A percentile compares a stretch with the other conserved stretches of the same genome.
phyloP scores from a whole-genome alignment of 352 stramenopile genomes.

The Phytophthora kernoviae region DNA sequence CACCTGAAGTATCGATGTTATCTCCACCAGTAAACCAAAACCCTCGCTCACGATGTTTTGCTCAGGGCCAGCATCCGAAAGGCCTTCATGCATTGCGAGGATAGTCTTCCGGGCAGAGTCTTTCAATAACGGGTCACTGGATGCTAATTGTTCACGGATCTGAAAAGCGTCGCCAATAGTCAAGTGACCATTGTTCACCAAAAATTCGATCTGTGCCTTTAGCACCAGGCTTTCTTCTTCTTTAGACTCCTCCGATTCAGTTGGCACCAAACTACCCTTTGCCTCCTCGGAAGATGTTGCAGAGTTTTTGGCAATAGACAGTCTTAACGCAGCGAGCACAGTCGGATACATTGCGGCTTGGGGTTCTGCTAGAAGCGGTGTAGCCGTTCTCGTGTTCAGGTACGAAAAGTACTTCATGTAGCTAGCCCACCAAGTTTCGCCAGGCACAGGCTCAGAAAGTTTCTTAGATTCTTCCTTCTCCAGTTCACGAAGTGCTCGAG shows the following conservation, averaged over 20 bases:
- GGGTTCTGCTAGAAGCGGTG: conserved; percentile 25
- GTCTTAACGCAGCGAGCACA: conserved; percentile 15
- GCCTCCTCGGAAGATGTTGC: neutral
- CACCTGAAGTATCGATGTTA: conserved; percentile 4
- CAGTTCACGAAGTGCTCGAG: conserved; percentile 63
- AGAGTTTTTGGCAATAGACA: neutral
- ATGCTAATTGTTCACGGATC: conserved; percentile 65
- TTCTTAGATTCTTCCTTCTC: conserved; percentile 61
- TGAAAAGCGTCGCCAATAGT: conserved; percentile 75
- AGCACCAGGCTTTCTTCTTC: conserved; percentile 51
- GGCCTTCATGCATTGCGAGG: conserved; percentile 55
- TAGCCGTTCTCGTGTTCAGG: conserved; percentile 31
- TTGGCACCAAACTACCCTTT: neutral
- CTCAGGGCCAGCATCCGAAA: conserved; percentile 35
- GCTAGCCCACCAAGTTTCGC: conserved; percentile 71
- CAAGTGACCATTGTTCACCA: conserved; percentile 68
- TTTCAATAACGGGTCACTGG: conserved; percentile 45
- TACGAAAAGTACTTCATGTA: conserved; percentile 62
- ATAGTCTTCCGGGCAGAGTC: conserved; percentile 71
- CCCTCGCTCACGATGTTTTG: conserved; percentile 30
- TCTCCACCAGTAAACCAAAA: conserved; percentile 37
- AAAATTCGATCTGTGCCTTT: conserved; percentile 76
- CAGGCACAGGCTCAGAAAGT: conserved; percentile 41
- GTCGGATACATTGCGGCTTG: conserved; percentile 35
- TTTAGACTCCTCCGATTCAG: conserved; percentile 8